Evolutionary conservation across 2,329 filamentous ascomycete species (phyloP), one percentile per base, ranked within the genome.

Genomic region (Clonostachys byssicola): DNA sequence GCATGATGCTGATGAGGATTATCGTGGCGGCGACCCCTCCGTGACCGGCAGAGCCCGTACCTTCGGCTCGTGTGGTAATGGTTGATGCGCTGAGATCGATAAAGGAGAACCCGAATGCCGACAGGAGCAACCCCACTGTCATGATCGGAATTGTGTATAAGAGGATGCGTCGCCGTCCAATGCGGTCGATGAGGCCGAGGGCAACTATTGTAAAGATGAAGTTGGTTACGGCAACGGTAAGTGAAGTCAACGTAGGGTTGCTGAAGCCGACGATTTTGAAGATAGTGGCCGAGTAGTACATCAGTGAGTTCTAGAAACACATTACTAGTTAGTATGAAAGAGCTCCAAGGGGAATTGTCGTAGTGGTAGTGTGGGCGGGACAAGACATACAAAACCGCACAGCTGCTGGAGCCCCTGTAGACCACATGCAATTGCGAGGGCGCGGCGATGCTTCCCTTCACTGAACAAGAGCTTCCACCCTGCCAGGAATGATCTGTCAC

Each of bases 281-380:
- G 33, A 92, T 89, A 8, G 88, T 91, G 5, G 87, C 88, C 1
- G 88, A 90, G 61, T 90, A 95, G 66, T 95, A 95, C 89, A 95
- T 95, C 33, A 96, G 74, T 12, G 88, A 91, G 68, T 96, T 95
- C 80, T 85, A 20, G 17, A 17, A 18, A 23, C 9, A 17, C 14
- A 10, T 10, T 10, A 30, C 9, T 30, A 30, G 23, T 30, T 4
- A 33, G 43, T 42, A 40, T 41, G 46, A n/a, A 35, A 34, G 10
- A 3, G 16, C 4, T 12, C 38, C 1, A 17, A 14, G 39, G 40
- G n/a, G 14, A 34, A 36, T 49, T 38, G 42, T 38, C 14, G 16
- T 43, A 7, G 34, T n/a, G 17, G 36, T 38, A 5, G 8, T 16
- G 30, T 16, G 12, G 8, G 23, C 34, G 34, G 14, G 34, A 8